Evolutionary conservation across 768 basidiomycete genomes (phyloP), one percentile per base, ranked within the genome.

Genomic region (Calocera viscosa): DNA sequence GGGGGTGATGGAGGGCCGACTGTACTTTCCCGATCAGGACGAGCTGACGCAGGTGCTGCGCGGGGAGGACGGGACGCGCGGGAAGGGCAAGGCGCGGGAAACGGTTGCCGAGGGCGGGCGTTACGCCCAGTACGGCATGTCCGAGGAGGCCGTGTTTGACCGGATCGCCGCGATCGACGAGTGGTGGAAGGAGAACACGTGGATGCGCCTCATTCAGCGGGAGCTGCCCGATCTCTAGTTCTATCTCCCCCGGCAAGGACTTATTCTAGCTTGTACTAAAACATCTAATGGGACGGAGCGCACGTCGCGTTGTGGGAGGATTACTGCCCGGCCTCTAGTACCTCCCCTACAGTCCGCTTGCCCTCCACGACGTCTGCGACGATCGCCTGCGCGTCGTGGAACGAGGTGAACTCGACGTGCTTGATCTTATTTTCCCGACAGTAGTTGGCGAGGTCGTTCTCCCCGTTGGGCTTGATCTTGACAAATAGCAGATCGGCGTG

Each of bases 401-500:
- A 94, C 73, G 91, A 83, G 39, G 76, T 72, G 75, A 97, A 96
- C 1, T 89, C 76, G 35, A 91, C 80, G 74, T 94, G 91, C 68
- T 82, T 82, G 71, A 98, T 94, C 12, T 83, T 81, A 70, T 92
- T 85, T 67, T 84, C 80, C 64, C 78, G 82, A 79, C 94, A 97
- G 77, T 91, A 95, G 16, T 81, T 80, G 66, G 87, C 85, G 12
- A 99, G 80, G 73, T 97, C 94, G 72, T 94, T 96, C 70, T 90
- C 90, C 35, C 86, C 87, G 67, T 84, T 83, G 1, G 76, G 72
- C 70, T 90, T 91, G 66, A 69, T 69, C 69, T 82, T 80, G 69
- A 94, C 93, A 73, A 98, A 97, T n/a, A 99, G 82, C 22, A 94
- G 78, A 75, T 98, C 94, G 19, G 96, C 93, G 72, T 94, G 90